phyloP scores from a whole-genome alignment of 768 basidiomycete species.

The Myochromella boudieri region DNA sequence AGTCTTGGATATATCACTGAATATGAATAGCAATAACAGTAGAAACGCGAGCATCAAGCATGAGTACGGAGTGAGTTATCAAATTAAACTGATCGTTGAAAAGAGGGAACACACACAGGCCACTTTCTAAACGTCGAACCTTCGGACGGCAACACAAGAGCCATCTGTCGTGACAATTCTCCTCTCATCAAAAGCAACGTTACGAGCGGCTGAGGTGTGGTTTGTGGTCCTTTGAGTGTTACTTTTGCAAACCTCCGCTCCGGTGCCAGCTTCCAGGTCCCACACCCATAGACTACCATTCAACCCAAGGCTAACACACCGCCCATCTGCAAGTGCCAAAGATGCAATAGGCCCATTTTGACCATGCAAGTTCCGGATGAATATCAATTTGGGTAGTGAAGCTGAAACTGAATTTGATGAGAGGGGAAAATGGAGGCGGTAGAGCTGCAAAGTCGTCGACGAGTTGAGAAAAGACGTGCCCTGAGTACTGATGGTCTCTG shows the following conservation, averaged over 20 bases:
- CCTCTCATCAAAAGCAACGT: slow-evolving; percentile 73
- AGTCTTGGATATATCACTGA: no score
- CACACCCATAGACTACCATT: slow-evolving; percentile 84
- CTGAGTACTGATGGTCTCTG: slow-evolving; percentile 1
- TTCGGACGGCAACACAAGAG: slow-evolving; percentile 45
- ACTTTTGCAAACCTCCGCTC: slow-evolving; percentile 39
- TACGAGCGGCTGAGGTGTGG: slow-evolving; percentile 29
- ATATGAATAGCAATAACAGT: no score
- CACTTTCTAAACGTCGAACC: slow-evolving; percentile 68
- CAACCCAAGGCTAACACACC: slow-evolving; percentile 72
- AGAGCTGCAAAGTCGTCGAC: slow-evolving; percentile 65
- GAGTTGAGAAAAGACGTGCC: slow-evolving; percentile 26
- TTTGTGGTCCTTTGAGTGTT: slow-evolving; percentile 10
- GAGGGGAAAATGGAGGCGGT: slow-evolving; percentile 64
- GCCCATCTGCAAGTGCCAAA: slow-evolving; percentile 75
- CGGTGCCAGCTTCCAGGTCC: slow-evolving; percentile 70
- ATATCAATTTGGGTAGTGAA: slow-evolving; percentile 63
- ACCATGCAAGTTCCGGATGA: slow-evolving; percentile 71
- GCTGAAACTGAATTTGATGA: slow-evolving; percentile 45
- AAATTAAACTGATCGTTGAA: no score
- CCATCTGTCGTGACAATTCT: slow-evolving; percentile 56
- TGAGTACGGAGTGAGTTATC: no score
- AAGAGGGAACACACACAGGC: no score
- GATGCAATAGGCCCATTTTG: slow-evolving; percentile 65
- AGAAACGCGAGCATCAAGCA: no score